Conservation (phyloP, 495 filamentous ascomycete genomes). For the Echria macrotheca region DNA sequence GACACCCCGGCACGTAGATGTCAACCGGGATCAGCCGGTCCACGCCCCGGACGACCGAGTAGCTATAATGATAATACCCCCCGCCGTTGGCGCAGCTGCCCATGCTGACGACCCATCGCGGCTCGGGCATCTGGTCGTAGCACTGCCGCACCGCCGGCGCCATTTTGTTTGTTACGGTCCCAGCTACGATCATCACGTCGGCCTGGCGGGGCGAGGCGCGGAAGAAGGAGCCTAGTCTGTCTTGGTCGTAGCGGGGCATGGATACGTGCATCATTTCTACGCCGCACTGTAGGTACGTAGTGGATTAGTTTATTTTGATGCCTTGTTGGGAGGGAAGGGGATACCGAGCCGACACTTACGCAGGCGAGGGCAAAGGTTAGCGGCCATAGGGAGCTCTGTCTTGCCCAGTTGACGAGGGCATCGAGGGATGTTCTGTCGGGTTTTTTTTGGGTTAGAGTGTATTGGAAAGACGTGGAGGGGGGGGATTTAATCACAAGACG, state of each 20-base stretch:
- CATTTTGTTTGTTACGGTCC: slow-evolving; percentile 97
- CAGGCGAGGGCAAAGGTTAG: slow-evolving; percentile 97
- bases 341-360: too few relatives aligned
- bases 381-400: slow-evolving; percentile 88
- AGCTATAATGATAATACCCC: slow-evolving; percentile 92
- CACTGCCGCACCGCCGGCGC: slow-evolving; percentile 88
- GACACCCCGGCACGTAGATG: slow-evolving; percentile 89
- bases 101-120: slow-evolving; percentile 88
- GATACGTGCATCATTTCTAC: slow-evolving; percentile 99
- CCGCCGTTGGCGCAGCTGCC: slow-evolving; percentile 89
- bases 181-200: slow-evolving; percentile 96
- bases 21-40: slow-evolving; percentile 89
- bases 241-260: slow-evolving; percentile 91
- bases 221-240: slow-evolving; percentile 94
- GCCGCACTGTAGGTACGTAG: too few relatives aligned
- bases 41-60: slow-evolving; percentile 79
- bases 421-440: slow-evolving; percentile 74
- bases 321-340: too few relatives aligned
- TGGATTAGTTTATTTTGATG: too few relatives aligned
- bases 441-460: not conserved
- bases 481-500: slow-evolving; percentile 64
- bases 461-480: not conserved
- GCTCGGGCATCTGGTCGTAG: slow-evolving; percentile 97
- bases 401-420: slow-evolving; percentile 87
- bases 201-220: slow-evolving; percentile 89